These are phyloP conservation scores for Strigomonas culicis DNA, from an alignment of 208 protist genomes.

Conservation along the genomic window DNA sequence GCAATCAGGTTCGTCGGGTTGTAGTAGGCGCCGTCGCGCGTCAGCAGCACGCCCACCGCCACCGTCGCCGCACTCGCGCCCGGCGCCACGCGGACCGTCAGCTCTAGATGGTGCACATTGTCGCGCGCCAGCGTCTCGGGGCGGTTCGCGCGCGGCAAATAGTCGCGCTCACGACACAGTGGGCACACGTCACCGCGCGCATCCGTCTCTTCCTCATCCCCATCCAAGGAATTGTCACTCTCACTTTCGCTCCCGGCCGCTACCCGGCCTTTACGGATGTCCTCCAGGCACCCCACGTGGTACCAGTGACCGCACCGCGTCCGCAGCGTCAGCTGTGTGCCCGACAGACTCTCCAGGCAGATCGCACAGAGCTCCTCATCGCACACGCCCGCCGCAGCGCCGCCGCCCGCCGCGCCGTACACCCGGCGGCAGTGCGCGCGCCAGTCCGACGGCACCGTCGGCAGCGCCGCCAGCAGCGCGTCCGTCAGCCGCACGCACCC, in stretches of 20 bases:
- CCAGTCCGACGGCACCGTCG: slow-evolving; percentile 15
- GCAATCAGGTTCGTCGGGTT: slow-evolving; percentile 46
- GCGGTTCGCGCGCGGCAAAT: slow-evolving; percentile 23
- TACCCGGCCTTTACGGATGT: not conserved
- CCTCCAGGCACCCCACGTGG: slow-evolving; percentile 43
- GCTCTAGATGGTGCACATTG: slow-evolving; percentile 27
- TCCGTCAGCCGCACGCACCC: slow-evolving; percentile 19
- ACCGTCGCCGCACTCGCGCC: slow-evolving; percentile 14
- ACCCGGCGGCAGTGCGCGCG: slow-evolving; percentile 12
- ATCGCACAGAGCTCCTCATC: slow-evolving; percentile 31
- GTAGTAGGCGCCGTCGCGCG: slow-evolving; percentile 31
- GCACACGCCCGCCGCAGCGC: not conserved
- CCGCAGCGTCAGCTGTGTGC: slow-evolving; percentile 22
- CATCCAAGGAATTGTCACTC: slow-evolving; percentile 18
- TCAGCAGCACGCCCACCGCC: slow-evolving; percentile 32
- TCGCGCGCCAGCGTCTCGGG: slow-evolving; percentile 11
- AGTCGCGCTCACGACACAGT: slow-evolving; percentile 27
- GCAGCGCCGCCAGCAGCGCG: slow-evolving; percentile 15
- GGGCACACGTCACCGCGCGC: slow-evolving; percentile 25
- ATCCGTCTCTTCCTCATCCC: slow-evolving; percentile 23
- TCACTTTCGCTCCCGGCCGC: not conserved
- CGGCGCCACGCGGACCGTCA: slow-evolving; percentile 7
- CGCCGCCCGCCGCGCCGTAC: not conserved
- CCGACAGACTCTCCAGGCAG: slow-evolving; percentile 28
- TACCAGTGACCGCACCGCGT: slow-evolving; percentile 45